These are phyloP conservation scores for Hygrophorus russula DNA, from an alignment of 768 basidiomycete species.

Conservation along the genomic window DNA sequence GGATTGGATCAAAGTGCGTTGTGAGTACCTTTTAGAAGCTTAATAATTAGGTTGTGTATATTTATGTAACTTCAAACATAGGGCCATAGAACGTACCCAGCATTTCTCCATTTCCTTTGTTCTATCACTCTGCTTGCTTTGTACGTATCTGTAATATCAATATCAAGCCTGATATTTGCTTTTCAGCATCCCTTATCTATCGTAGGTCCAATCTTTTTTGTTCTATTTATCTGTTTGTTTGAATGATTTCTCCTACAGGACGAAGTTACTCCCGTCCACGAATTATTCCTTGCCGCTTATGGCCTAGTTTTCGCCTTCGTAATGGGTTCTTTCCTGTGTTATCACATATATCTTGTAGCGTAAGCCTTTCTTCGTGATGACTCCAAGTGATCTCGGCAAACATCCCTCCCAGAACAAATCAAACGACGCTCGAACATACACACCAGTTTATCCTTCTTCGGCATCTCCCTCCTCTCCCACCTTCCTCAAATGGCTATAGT, in stretches of 20 bases:
- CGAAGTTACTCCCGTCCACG: conserved; percentile 57
- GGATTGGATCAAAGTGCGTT: conserved; percentile 70
- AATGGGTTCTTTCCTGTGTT: conserved; percentile 65
- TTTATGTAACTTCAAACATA: conserved; percentile 14
- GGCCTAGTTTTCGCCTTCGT: conserved; percentile 52
- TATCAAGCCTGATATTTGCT: conserved; percentile 48
- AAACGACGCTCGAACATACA: conserved; percentile 74
- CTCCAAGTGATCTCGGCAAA: not conserved
- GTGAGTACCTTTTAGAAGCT: conserved; percentile 31
- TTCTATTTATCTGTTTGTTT: not conserved
- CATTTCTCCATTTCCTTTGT: conserved; percentile 70
- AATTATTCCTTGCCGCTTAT: conserved; percentile 48
- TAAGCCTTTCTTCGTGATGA: conserved; percentile 23
- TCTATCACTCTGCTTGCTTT: conserved; percentile 50
- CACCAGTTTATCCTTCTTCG: conserved; percentile 67
- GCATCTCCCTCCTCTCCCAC: conserved; percentile 53
- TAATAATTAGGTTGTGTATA: not conserved
- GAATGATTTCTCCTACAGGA: conserved; percentile 28
- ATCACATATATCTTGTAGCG: conserved; percentile 70
- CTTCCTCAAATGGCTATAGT: conserved; percentile 22
- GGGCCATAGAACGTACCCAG: conserved; percentile 78
- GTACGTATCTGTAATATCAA: conserved; percentile 47
- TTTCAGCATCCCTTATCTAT: conserved; percentile 52
- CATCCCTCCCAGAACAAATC: conserved; percentile 49
- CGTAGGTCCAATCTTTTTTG: conserved; percentile 27